Evolutionary conservation across 2,329 filamentous ascomycete species (phyloP), one percentile per base, ranked within the genome.

Genomic region (Aspergillus arachidicola): DNA sequence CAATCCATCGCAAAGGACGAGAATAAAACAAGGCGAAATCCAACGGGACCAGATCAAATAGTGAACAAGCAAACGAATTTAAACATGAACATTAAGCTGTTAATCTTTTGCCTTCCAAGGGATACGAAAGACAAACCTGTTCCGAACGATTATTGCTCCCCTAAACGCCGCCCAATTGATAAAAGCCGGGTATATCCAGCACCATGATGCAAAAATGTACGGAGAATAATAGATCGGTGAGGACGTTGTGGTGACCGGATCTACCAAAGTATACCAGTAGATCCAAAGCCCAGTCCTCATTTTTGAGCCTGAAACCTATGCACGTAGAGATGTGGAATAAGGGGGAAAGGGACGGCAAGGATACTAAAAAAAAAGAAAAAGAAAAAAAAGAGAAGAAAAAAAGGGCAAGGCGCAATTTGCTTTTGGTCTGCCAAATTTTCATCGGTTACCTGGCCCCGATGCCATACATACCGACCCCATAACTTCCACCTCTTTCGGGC

Each of bases 121-220:
- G 46, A 59, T 43, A 30, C 46, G 54, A 59, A 53, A n/a, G 51
- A 26, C 51, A 59, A 59, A 59, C 58, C 57, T 38, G 58, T 54
- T 53, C 48, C 58, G 50, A 46, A 38, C 50, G 36, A 51, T 54
- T 41, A 38, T 58, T 58, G 55, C 60, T 62, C 68, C 69, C 67
- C 68, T 48, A 61, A 78, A 78, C 76, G 76, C 76, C 76, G 67
- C 76, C 76, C 76, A 68, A 76, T 72, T 72, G 71, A 76, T 75
- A 71, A 78, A 78, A 80, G 77, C 78, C 78, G 78, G 78, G 79
- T 81, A 81, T 81, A 81, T 80, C 79, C 79, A 79, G 78, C 78
- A 80, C 79, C 79, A 73, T 76, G 72, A 80, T 80, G 79, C 79
- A 70, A 80, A 79, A 76, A 78, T 77, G 74, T 77, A 76, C 71